Evolutionary conservation across 1,284 basidiomycete species (phyloP).

Genomic region (Pseudozyma thailandica): DNA sequence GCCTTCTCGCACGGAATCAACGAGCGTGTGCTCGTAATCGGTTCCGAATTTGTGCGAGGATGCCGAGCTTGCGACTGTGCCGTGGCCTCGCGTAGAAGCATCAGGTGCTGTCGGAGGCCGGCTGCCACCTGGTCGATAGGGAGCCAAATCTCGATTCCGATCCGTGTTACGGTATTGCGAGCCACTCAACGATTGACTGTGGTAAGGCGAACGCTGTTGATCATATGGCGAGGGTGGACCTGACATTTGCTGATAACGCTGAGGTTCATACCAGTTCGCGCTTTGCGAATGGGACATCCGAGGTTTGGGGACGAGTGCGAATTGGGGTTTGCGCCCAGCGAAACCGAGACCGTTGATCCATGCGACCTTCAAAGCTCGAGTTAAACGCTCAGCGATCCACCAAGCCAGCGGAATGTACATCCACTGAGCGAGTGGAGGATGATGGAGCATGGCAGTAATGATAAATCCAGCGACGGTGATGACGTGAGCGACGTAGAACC

Average conservation of each 20-base stretch:
- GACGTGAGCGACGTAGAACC: constrained; percentile 80
- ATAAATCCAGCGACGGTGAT: constrained; percentile 68
- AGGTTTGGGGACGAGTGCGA: constrained; percentile 42
- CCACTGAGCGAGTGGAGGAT: constrained; percentile 73
- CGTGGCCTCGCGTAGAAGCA: constrained; percentile 23
- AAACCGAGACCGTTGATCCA: constrained; percentile 74
- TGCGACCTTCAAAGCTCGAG: constrained; percentile 75
- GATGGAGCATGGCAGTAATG: constrained; percentile 64
- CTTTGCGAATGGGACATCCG: constrained; percentile 18
- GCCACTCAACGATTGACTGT: constrained; percentile 7
- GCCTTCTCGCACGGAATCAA: constrained; percentile 21
- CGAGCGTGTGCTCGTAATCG: constrained; percentile 42
- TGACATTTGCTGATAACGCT: constrained; percentile 15
- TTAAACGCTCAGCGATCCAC: constrained; percentile 73
- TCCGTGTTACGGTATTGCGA: constrained; percentile 7
- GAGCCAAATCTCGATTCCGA: background rate
- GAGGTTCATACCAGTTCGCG: constrained; percentile 14
- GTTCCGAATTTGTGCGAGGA: constrained; percentile 30
- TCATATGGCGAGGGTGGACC: constrained; percentile 7
- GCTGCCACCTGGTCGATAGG: background rate
- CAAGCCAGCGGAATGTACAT: constrained; percentile 68
- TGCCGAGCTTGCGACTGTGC: constrained; percentile 28
- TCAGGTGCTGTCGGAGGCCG: constrained; percentile 16
- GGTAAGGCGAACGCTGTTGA: constrained; percentile 5
- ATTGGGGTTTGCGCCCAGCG: constrained; percentile 53